These are phyloP conservation scores for Patellaria atrata DNA, from an alignment of 495 filamentous ascomycete species.

Conservation along the genomic window DNA sequence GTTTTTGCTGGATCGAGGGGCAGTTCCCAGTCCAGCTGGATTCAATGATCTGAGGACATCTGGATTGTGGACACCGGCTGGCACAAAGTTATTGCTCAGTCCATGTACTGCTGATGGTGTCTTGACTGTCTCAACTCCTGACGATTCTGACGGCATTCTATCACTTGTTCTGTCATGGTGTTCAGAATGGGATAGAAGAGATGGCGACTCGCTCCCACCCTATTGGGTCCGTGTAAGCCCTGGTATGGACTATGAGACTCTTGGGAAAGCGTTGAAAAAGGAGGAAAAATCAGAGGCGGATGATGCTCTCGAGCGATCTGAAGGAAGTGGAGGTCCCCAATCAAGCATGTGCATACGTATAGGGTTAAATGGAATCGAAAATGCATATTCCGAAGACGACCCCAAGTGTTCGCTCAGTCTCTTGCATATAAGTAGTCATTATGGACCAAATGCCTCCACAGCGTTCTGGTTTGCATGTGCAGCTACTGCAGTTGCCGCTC, in stretches of 20 bases:
- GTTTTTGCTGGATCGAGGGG: constrained; percentile 49
- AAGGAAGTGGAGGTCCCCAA: not conserved
- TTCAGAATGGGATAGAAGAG: constrained; percentile 40
- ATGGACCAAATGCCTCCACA: constrained; percentile 8
- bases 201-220: constrained; percentile 39
- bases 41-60: constrained; percentile 43
- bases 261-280: constrained; percentile 5
- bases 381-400: constrained; percentile 14
- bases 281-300: constrained; percentile 9
- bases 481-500: constrained; percentile 38
- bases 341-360: constrained; percentile 3
- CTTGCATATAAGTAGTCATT: constrained; percentile 8
- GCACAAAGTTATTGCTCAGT: constrained; percentile 40
- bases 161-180: constrained; percentile 43
- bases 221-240: constrained; percentile 41
- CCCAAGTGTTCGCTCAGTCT: constrained; percentile 9
- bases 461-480: constrained; percentile 44
- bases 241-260: constrained; percentile 6
- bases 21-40: constrained; percentile 42
- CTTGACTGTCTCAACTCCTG: constrained; percentile 40
- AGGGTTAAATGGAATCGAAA: constrained; percentile 9
- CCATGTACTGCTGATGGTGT: constrained; percentile 38
- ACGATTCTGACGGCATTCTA: constrained; percentile 49
- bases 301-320: constrained; percentile 9
- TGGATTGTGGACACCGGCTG: constrained; percentile 49